Conservation (phyloP, 139 green algal species). For the Parachlorella kessleri region DNA sequence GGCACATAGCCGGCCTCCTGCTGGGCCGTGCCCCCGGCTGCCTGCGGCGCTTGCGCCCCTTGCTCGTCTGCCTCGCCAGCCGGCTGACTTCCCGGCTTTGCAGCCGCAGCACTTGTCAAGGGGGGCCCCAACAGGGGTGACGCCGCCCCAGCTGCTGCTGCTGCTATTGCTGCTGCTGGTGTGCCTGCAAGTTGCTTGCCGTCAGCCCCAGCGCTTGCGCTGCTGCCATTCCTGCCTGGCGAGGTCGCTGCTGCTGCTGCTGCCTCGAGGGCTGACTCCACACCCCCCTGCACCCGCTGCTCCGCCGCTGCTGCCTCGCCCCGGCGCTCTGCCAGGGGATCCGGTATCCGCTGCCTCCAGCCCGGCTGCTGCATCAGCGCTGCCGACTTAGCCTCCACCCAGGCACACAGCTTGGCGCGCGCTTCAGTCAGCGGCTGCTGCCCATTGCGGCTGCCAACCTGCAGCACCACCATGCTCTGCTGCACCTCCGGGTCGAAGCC, state of each 20-base stretch:
- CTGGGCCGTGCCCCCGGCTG: too few relatives aligned
- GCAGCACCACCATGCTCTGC: background rate
- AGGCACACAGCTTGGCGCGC: background rate
- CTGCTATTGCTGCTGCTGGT: slow-evolving; percentile 2
- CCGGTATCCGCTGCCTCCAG: background rate
- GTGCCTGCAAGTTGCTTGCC: too few relatives aligned
- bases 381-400: slow-evolving; percentile 11
- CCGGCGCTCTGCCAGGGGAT: background rate
- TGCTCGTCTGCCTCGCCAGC: background rate
- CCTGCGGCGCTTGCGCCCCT: background rate
- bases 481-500: background rate
- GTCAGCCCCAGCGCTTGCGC: too few relatives aligned
- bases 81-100: too few relatives aligned
- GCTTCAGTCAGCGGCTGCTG: background rate
- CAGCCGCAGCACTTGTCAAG: too few relatives aligned
- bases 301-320: background rate
- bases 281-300: background rate
- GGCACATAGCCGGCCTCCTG: too few relatives aligned
- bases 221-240: background rate
- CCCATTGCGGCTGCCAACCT: background rate
- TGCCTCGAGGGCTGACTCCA: too few relatives aligned
- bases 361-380: slow-evolving; percentile 8
- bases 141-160: background rate
- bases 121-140: too few relatives aligned
- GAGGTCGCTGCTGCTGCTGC: background rate